Evolutionary conservation across 2,329 filamentous ascomycete genomes (phyloP).

Genomic region (Hypocreales sp.): DNA sequence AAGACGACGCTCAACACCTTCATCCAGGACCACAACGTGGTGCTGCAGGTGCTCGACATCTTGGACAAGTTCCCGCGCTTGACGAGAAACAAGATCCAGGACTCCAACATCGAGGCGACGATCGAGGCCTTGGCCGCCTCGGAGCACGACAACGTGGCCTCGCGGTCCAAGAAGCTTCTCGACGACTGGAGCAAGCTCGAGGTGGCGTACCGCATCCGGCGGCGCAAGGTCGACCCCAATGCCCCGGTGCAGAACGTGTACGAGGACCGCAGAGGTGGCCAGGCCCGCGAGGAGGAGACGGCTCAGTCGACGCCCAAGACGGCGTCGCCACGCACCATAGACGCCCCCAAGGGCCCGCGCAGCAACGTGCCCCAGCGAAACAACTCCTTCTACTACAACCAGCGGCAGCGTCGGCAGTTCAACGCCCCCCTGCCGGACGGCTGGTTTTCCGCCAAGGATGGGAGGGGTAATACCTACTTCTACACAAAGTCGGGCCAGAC

Average conservation of each 20-base stretch:
- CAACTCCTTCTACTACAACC: constrained; percentile 31
- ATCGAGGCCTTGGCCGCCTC: constrained; percentile 53
- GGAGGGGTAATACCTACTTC: constrained; percentile 64
- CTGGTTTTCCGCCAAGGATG: constrained; percentile 66
- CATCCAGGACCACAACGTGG: constrained; percentile 77
- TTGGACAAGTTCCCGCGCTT: constrained; percentile 77
- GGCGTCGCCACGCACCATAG: constrained; percentile 27
- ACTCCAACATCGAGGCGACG: constrained; percentile 83
- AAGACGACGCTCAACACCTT: constrained; percentile 77
- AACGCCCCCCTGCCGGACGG: constrained; percentile 54
- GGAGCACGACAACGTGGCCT: constrained; percentile 59
- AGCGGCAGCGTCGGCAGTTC: constrained; percentile 40
- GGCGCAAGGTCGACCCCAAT: constrained; percentile 69
- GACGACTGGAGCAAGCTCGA: constrained; percentile 82
- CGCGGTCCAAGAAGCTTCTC: constrained; percentile 55
- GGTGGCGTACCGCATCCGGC: constrained; percentile 81
- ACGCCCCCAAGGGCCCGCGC: constrained; percentile 42
- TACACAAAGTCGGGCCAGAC: constrained; percentile 66
- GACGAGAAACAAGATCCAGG: constrained; percentile 92
- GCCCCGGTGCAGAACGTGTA: constrained; percentile 39
- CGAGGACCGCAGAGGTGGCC: constrained; percentile 41
- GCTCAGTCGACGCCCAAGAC: constrained; percentile 22
- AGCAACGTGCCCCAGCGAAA: constrained; percentile 43
- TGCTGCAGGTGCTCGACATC: constrained; percentile 79
- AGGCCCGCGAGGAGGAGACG: constrained; percentile 25